Evolutionary conservation across 768 basidiomycete species (phyloP).

Genomic region (Russula olivacea): DNA sequence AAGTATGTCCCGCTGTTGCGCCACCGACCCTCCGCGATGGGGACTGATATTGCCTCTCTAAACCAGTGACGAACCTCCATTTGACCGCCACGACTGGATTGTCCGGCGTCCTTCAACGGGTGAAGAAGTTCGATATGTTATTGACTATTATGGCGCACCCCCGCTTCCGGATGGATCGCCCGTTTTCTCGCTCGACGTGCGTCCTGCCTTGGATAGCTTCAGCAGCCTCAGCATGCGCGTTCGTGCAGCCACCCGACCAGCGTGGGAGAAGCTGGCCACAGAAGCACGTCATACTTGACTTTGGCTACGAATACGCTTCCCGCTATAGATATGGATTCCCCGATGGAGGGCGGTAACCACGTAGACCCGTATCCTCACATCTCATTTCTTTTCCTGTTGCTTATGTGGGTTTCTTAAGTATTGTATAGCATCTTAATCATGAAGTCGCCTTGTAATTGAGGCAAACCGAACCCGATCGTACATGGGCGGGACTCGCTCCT

Average conservation of each 20-base stretch:
- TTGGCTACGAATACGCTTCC: neutral
- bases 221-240: slow-evolving; percentile 61
- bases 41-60: neutral
- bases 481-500: neutral
- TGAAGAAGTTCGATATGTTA: slow-evolving; percentile 89
- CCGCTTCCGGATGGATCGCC: slow-evolving; percentile 86
- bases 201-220: slow-evolving; percentile 87
- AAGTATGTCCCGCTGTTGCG: slow-evolving; percentile 47
- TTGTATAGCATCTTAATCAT: slow-evolving; percentile 7
- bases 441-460: neutral
- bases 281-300: slow-evolving; percentile 11
- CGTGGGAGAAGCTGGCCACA: slow-evolving; percentile 10
- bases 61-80: slow-evolving; percentile 80
- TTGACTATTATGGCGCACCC: slow-evolving; percentile 97
- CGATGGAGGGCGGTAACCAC: neutral
- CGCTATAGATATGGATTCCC: slow-evolving; percentile 2
- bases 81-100: slow-evolving; percentile 95
- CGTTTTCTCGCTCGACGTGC: slow-evolving; percentile 91
- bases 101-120: slow-evolving; percentile 74
- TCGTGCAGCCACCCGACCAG: slow-evolving; percentile 29
- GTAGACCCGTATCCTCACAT: slow-evolving; percentile 1
- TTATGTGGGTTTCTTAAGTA: neutral
- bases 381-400: neutral
- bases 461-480: neutral
- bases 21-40: neutral